A percentile compares a stretch with the other conserved stretches of the same genome.
phyloP scores from a whole-genome alignment of 495 filamentous ascomycete genomes.

The Delitschia confertaspora region DNA sequence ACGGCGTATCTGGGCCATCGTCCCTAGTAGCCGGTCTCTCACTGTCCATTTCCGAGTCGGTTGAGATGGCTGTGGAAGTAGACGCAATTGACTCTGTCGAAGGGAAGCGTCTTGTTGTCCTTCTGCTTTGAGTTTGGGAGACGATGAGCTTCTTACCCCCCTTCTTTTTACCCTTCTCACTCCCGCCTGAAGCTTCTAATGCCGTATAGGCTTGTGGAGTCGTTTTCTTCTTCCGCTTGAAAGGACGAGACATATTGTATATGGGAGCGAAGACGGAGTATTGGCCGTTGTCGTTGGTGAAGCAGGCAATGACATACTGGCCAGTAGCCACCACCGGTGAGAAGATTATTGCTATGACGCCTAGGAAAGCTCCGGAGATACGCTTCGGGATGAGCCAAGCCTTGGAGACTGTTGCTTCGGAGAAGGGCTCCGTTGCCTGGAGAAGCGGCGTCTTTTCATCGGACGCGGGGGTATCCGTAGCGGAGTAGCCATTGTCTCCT shows the following conservation, averaged over 20 bases:
- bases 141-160: conserved; percentile 9
- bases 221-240: conserved; percentile 34
- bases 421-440: conserved; percentile 10
- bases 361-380: conserved; percentile 51
- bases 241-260: conserved; percentile 24
- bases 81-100: conserved; percentile 33
- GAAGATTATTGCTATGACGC: conserved; percentile 64
- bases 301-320: conserved; percentile 67
- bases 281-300: conserved; percentile 69
- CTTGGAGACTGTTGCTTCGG: conserved; percentile 13
- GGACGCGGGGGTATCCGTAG: conserved; percentile 16
- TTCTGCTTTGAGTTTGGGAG: conserved; percentile 24
- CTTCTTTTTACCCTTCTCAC: conserved; percentile 26
- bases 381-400: conserved; percentile 52
- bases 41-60: conserved; percentile 33
- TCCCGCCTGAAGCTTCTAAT: conserved; percentile 31
- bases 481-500: conserved; percentile 7
- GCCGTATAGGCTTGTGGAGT: conserved; percentile 29
- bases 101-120: conserved; percentile 9
- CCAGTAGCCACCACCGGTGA: conserved; percentile 70
- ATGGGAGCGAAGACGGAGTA: conserved; percentile 50
- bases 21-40: conserved; percentile 26
- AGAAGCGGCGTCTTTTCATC: conserved; percentile 66
- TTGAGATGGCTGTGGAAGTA: conserved; percentile 34
- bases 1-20: conserved; percentile 31